Evolutionary conservation across 2,329 filamentous ascomycete genomes (phyloP).

Genomic region (Colletotrichum trifolii): DNA sequence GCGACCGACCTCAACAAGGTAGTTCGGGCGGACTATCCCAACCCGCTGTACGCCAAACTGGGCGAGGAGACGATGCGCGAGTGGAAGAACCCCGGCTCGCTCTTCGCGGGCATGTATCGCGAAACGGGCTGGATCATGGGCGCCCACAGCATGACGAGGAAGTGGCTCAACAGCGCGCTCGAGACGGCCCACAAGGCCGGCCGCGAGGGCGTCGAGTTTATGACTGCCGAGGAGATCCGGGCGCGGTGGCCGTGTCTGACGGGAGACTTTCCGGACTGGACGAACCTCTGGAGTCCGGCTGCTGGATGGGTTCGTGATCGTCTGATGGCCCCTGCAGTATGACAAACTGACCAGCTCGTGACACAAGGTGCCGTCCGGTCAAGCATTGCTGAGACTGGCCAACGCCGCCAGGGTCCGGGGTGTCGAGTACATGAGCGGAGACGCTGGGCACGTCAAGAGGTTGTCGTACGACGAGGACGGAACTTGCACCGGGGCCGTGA

Average conservation of each 20-base stretch:
- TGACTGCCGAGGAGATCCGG: slow-evolving; percentile 42
- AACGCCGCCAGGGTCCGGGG: slow-evolving; percentile 42
- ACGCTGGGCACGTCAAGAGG: slow-evolving; percentile 37
- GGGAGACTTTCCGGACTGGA: slow-evolving; percentile 43
- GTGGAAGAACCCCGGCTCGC: slow-evolving; percentile 44
- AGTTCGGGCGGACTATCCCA: slow-evolving; percentile 48
- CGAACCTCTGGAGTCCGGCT: slow-evolving; percentile 41
- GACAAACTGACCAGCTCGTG: not conserved
- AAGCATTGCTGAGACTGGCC: slow-evolving; percentile 47
- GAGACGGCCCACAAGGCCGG: slow-evolving; percentile 40
- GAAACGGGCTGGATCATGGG: slow-evolving; percentile 44
- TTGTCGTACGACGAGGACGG: slow-evolving; percentile 42
- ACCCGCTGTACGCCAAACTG: slow-evolving; percentile 43
- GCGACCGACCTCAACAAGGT: slow-evolving; percentile 50
- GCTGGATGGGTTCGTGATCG: slow-evolving; percentile 45
- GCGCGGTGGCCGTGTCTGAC: slow-evolving; percentile 44
- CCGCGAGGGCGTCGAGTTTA: slow-evolving; percentile 41
- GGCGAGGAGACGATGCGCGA: slow-evolving; percentile 43
- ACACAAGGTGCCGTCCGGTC: slow-evolving; percentile 37
- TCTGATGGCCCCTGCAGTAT: not conserved
- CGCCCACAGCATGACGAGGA: slow-evolving; percentile 41
- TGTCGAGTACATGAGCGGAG: slow-evolving; percentile 44
- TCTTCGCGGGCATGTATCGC: slow-evolving; percentile 42
- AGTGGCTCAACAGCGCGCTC: slow-evolving; percentile 44
- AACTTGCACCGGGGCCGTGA: slow-evolving; percentile 56